A percentile compares a stretch with the other conserved stretches of the same genome.
These are phyloP conservation scores for Leccinum arenicola DNA, from an alignment of 768 basidiomycete genomes.

Conservation along the genomic window DNA sequence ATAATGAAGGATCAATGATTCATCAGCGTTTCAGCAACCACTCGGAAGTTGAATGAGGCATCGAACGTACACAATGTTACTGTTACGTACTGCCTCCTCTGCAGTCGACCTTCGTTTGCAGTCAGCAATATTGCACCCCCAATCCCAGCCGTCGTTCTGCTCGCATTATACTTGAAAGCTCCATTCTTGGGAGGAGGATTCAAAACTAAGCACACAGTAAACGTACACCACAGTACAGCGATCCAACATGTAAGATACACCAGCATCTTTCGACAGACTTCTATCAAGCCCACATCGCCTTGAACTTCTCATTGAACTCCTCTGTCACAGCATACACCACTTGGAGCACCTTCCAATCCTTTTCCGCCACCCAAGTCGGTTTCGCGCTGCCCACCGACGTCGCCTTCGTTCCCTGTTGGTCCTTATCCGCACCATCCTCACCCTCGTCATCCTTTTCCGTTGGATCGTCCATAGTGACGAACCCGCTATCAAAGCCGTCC, in stretches of 20 bases:
- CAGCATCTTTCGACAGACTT: background rate
- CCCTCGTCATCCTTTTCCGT: conserved; percentile 23
- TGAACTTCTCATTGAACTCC: conserved; percentile 60
- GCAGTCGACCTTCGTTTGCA: too few species aligned
- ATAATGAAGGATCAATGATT: too few species aligned
- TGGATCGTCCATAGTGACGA: conserved; percentile 26
- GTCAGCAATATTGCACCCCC: too few species aligned
- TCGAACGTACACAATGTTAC: too few species aligned
- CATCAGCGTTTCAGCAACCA: too few species aligned
- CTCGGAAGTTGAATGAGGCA: too few species aligned
- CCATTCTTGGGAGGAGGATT: too few species aligned
- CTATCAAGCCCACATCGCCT: conserved; percentile 56
- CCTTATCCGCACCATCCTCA: background rate
- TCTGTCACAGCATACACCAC: conserved; percentile 41
- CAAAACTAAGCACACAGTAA: too few species aligned
- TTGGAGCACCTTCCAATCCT: conserved; percentile 56
- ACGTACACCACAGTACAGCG: background rate
- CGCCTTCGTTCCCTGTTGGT: background rate
- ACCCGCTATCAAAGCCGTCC: conserved; percentile 34
- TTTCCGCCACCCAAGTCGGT: conserved; percentile 40
- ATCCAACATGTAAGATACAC: background rate
- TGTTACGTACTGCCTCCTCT: too few species aligned
- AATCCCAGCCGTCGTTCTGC: too few species aligned
- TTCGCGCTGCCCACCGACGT: conserved; percentile 10
- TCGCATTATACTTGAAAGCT: too few species aligned